Conservation (phyloP, 495 filamentous ascomycete genomes). For the Penicillium arizonense region DNA sequence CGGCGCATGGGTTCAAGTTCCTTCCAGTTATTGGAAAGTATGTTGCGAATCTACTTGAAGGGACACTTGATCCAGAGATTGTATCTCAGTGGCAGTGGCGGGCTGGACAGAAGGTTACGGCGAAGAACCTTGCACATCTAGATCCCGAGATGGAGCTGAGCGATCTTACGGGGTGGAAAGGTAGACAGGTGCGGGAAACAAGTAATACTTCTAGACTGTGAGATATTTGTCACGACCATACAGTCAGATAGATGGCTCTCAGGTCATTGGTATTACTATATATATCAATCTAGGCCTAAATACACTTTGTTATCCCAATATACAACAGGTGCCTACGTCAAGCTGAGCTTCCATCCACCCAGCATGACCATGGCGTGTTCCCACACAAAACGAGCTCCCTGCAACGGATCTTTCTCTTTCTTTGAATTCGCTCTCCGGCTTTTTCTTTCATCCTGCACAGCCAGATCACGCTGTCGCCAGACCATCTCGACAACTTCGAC, state of each 20-base stretch:
- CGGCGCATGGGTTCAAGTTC: slow-evolving; percentile 57
- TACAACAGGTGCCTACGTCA: slow-evolving; percentile 16
- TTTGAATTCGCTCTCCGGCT: slow-evolving; percentile 3
- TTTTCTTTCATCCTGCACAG: slow-evolving; percentile 23
- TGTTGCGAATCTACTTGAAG: slow-evolving; percentile 49
- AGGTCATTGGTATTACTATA: too few relatives aligned
- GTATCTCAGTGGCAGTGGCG: slow-evolving; percentile 18
- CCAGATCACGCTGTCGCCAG: slow-evolving; percentile 21
- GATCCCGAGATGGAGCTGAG: slow-evolving; percentile 20
- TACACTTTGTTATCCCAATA: too few relatives aligned
- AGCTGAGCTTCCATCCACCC: slow-evolving; percentile 25
- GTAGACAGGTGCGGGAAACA: slow-evolving; percentile 17
- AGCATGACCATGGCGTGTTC: slow-evolving; percentile 29
- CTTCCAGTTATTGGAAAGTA: slow-evolving; percentile 57
- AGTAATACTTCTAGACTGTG: slow-evolving; percentile 6
- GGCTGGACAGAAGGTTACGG: slow-evolving; percentile 9
- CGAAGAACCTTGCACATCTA: slow-evolving; percentile 22
- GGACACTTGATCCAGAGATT: slow-evolving; percentile 8
- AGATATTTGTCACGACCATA: neutral
- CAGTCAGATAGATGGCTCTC: neutral
- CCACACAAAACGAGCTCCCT: slow-evolving; percentile 26
- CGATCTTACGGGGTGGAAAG: slow-evolving; percentile 23
- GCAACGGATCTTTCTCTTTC: neutral
- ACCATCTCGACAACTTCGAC: slow-evolving; percentile 28
- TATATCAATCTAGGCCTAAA: too few relatives aligned